Conservation (phyloP, 305 asterid species). For the Fraxinus albicans region DNA sequence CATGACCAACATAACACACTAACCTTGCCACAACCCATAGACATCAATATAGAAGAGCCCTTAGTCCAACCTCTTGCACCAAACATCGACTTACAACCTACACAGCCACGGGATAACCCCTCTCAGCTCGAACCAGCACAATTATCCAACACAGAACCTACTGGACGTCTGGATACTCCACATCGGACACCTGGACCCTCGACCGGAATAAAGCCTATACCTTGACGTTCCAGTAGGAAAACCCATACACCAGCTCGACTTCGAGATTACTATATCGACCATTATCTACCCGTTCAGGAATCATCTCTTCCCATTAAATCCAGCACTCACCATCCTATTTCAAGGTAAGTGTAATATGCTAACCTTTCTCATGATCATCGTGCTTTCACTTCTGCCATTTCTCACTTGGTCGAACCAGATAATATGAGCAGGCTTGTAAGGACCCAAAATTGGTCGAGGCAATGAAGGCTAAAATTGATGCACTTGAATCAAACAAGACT, state of each 20-base stretch:
- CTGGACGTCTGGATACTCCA: background rate
- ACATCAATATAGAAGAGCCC: background rate
- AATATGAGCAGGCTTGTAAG: background rate
- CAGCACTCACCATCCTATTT: background rate
- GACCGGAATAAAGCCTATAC: background rate
- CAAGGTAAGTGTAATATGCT: background rate
- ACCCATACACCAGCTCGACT: background rate
- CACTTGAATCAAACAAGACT: background rate
- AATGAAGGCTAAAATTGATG: background rate
- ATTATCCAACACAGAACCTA: background rate
- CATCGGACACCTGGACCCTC: background rate
- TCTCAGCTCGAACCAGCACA: background rate
- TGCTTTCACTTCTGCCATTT: background rate
- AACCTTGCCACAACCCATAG: background rate
- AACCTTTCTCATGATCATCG: background rate
- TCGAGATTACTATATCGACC: background rate
- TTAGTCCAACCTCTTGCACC: background rate
- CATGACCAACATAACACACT: background rate
- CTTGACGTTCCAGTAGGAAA: background rate
- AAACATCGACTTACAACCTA: background rate
- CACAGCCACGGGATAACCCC: background rate
- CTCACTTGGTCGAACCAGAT: background rate
- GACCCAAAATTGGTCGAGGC: background rate
- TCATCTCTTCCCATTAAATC: too few relatives aligned
- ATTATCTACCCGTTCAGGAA: background rate